Evolutionary conservation across 805 yeast species (phyloP).

Genomic region (Candida awuae): DNA sequence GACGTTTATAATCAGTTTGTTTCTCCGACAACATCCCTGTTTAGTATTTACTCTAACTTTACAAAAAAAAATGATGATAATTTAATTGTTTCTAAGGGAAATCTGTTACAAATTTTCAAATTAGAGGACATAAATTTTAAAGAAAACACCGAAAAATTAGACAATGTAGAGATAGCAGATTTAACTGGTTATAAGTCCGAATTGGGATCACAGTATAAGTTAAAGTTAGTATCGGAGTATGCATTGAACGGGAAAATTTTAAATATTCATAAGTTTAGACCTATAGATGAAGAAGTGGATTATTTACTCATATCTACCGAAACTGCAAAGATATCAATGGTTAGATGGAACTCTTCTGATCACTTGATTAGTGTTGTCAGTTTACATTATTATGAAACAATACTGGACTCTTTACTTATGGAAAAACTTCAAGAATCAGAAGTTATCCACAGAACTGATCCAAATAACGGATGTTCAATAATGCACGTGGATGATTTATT

Average conservation of each 20-base stretch:
- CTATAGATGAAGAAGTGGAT: slow-evolving; percentile 41
- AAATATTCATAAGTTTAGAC: slow-evolving; percentile 43
- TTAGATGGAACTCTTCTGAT: slow-evolving; percentile 57
- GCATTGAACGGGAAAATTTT: slow-evolving; percentile 63
- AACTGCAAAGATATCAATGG: slow-evolving; percentile 67
- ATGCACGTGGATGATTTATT: slow-evolving; percentile 59
- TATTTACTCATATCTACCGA: slow-evolving; percentile 59
- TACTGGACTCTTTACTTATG: slow-evolving; percentile 42
- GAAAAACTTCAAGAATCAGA: slow-evolving; percentile 31
- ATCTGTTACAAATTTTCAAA: slow-evolving; percentile 56
- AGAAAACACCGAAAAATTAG: slow-evolving; percentile 13
- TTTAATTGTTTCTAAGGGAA: slow-evolving; percentile 63
- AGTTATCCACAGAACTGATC: slow-evolving; percentile 52
- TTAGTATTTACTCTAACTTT: slow-evolving; percentile 42
- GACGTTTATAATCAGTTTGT: slow-evolving; percentile 72
- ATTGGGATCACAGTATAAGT: slow-evolving; percentile 20
- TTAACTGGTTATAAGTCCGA: slow-evolving; percentile 11
- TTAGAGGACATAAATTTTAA: slow-evolving; percentile 23
- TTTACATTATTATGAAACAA: slow-evolving; percentile 78
- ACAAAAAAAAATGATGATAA: slow-evolving; percentile 36
- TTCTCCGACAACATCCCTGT: slow-evolving; percentile 67
- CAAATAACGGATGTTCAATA: slow-evolving; percentile 47
- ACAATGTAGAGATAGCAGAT: slow-evolving; percentile 9
- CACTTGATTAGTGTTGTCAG: slow-evolving; percentile 62
- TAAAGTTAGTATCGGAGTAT: slow-evolving; percentile 52